Percentiles rank a stretch among this genome's conserved stretches.
Conservation (phyloP, 2,329 filamentous ascomycete species). For the Teratosphaeria zuluensis region DNA sequence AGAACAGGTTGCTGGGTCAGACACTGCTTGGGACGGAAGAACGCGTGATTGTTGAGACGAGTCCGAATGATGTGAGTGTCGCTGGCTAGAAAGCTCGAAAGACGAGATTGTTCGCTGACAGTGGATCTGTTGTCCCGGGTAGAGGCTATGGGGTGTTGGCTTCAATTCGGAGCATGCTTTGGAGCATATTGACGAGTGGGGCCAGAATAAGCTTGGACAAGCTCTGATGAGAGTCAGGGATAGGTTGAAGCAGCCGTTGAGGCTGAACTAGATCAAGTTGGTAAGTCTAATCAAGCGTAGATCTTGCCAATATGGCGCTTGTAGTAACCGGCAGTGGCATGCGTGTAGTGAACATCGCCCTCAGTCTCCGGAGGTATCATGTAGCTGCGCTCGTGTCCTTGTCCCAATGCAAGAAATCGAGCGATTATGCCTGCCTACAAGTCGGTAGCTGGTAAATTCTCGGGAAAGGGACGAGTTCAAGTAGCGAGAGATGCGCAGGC, state of each 20-base stretch:
- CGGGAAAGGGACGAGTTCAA: too few species aligned
- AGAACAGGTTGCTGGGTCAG: slow-evolving; percentile 19
- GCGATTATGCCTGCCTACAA: too few species aligned
- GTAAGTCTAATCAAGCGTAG: too few species aligned
- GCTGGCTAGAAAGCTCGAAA: neutral
- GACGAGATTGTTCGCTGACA: too few species aligned
- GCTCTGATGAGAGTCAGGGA: slow-evolving; percentile 26
- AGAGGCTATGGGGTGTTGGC: slow-evolving; percentile 11
- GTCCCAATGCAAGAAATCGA: too few species aligned
- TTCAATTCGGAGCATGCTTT: slow-evolving; percentile 24
- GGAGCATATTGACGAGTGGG: slow-evolving; percentile 21
- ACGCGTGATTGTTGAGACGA: slow-evolving; percentile 26
- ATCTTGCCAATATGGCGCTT: too few species aligned
- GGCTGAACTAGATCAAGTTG: neutral
- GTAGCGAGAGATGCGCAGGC: too few species aligned
- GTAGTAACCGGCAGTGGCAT: too few species aligned
- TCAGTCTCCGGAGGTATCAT: too few species aligned
- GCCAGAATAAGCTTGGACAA: slow-evolving; percentile 25
- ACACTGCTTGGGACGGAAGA: slow-evolving; percentile 23
- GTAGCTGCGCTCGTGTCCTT: too few species aligned
- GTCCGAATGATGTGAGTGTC: slow-evolving; percentile 27
- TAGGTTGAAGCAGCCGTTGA: slow-evolving; percentile 5
- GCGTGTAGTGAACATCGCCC: too few species aligned
- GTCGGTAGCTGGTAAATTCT: too few species aligned
- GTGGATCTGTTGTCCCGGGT: neutral